phyloP scores from a whole-genome alignment of 2,329 filamentous ascomycete species.

The Celoporthe dispersa region DNA sequence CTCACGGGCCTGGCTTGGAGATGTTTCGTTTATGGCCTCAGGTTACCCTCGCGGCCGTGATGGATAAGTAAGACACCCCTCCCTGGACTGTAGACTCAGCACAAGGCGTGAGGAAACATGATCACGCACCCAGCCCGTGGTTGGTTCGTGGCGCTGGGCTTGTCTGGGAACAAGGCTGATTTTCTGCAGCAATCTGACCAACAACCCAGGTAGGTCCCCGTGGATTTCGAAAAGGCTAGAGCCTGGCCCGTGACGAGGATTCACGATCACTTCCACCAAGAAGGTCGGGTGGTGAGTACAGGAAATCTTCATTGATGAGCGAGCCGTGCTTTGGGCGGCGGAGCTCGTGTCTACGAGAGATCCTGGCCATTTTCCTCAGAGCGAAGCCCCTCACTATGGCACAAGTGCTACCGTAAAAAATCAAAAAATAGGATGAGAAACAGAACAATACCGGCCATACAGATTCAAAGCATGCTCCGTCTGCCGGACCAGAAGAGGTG shows the following conservation, averaged over 20 bases:
- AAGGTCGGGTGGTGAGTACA: background rate
- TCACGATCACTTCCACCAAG: too few species aligned
- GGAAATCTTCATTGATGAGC: background rate
- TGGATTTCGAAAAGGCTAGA: background rate
- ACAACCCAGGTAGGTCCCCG: background rate
- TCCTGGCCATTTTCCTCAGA: background rate
- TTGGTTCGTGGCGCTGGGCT: background rate
- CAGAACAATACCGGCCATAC: too few species aligned
- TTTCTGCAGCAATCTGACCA: background rate
- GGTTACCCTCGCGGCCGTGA: background rate
- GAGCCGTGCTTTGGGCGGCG: background rate
- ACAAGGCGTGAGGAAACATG: background rate
- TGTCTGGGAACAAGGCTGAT: background rate
- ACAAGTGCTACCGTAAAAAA: background rate
- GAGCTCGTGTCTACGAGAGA: background rate
- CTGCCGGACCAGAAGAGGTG: background rate
- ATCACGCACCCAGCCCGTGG: background rate
- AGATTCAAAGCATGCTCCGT: too few species aligned
- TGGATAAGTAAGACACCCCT: background rate
- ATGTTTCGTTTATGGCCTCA: conserved; percentile 14
- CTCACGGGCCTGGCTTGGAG: background rate
- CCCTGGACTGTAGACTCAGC: background rate
- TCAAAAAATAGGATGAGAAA: background rate
- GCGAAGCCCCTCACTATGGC: background rate
- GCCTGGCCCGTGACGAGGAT: background rate